Base-by-base conservation (phyloP, 768 basidiomycete genomes). In the Mycena belliarum region DNA sequence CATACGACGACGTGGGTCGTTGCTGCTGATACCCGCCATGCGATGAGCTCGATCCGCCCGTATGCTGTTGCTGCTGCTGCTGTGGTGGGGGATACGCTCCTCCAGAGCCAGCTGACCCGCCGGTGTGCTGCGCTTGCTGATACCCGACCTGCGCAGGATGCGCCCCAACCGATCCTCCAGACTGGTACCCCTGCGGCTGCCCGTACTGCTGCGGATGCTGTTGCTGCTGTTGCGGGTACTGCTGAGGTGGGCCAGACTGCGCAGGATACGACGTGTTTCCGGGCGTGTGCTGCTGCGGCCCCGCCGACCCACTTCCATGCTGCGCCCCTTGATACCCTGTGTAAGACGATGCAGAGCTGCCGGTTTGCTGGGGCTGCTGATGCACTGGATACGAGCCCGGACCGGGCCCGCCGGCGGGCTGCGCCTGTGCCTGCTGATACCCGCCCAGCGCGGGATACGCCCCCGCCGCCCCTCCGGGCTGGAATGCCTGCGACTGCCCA, bases 31-130 rank as follows among this genome's bases (percentile, higher is more conserved):
- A 56, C 6, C 40, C 33, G 5, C 33, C 26, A 3, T 16, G 25
- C 5, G 28, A 51, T n/a, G 38, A 32, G 6, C 25, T 33, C 12
- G 54, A 24, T n/a, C 20, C 29, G 44, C 25, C 24, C 44, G 44
- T n/a, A 20, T 32, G 64, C 18, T 23, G 57, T 75, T 40, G 67
- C 52, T 52, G 66, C 23, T 43, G 45, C 38, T 25, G 50, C 37
- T 25, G 26, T 38, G 15, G 60, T 54, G 53, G 26, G n/a, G 35
- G 28, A 29, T 55, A 26, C 24, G 53, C 16, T 11, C n/a, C 16
- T 16, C 55, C 37, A 24, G 54, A 42, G 3, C 40, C 47, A 25
- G 24, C 40, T 45, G 57, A 58, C 11, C 57, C 57, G n/a, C 50
- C 57, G 28, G 57, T 52, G 20, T 58, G 44, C 50, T 52, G 57